Evolutionary conservation across 352 stramenopile genomes (phyloP).

Genomic region (Globisporangium heterothallicum): DNA sequence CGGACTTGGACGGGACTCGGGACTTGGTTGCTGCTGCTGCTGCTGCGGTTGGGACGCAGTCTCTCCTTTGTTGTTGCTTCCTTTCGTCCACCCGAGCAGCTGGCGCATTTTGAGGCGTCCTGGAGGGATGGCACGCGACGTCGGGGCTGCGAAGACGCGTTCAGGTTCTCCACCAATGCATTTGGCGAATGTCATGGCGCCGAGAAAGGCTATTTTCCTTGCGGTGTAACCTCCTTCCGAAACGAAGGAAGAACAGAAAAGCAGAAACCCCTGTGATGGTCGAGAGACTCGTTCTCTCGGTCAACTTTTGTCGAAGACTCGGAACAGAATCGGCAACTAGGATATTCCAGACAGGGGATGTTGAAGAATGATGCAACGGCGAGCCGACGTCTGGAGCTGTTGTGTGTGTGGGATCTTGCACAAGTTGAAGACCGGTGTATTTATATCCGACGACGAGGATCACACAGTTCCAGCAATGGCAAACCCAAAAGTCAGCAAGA

Average conservation of each 20-base stretch:
- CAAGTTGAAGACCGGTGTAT: too few relatives aligned
- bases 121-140: constrained; percentile 23
- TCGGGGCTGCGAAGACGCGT: constrained; percentile 33
- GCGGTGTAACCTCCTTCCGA: constrained; percentile 1
- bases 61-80: constrained; percentile 18
- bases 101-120: constrained; percentile 40
- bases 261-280: not conserved
- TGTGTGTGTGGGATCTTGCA: too few relatives aligned
- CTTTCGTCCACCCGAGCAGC: constrained; percentile 30
- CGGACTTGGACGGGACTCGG: constrained; percentile 7
- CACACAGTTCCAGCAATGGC: too few relatives aligned
- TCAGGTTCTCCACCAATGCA: constrained; percentile 51
- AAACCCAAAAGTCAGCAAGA: not conserved
- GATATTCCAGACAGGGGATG: too few relatives aligned
- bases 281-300: not conserved
- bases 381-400: too few relatives aligned
- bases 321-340: too few relatives aligned
- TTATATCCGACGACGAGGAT: not conserved
- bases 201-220: not conserved
- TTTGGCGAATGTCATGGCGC: constrained; percentile 41
- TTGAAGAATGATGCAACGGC: too few relatives aligned
- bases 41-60: constrained; percentile 13
- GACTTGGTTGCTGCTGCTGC: constrained; percentile 17
- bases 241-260: not conserved
- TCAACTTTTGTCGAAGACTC: not conserved